Base-by-base conservation (phyloP, 495 filamentous ascomycete species). In the Aspergillus diversus region DNA sequence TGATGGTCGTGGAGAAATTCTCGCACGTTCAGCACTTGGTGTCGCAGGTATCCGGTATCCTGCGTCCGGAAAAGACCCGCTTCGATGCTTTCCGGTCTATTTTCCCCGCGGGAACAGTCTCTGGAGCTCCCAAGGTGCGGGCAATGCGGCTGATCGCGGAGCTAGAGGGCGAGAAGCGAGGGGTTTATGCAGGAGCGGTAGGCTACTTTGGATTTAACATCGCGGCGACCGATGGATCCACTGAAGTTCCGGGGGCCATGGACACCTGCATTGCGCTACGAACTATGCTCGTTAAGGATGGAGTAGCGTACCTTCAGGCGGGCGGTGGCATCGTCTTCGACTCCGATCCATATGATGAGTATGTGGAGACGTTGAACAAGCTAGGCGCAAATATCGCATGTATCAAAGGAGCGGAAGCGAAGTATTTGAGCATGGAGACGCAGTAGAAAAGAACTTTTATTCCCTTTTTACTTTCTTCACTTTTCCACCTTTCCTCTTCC, bases 261-360 rank as follows among this genome's bases (percentile, higher is more conserved):
- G 95, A 99, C 73, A 97, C 94, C 3, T 97, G 93, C 73, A 99
- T 99, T 76, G 95, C 95, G n/a, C 80, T 99, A 61, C 85, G 95
- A 43, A 99, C 95, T 8, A 99, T 99, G 95, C 67, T 97, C 71
- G 83, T 95, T 50, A 98, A 98, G 79, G 90, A 96, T 59, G 90
- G 89, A 0, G 81, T 93, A 43, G 94, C 92, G 21, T 98, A 96
- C 76, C 81, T 99, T 43, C 96, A 98, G 72, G 95, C 95, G 37
- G 92, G 92, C n/a, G 95, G 95, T 46, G 95, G 95, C 15, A 98
- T 99, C 69, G 95, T 99, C 21, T 97, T 95, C 74, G 95, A 99
- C 74, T 93, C 90, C 13, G 95, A 96, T 72, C 87, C 87, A 46
- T 92, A 93, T 68, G 95, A 99, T 60, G 95, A 98, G 79, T 98